Base-by-base conservation (phyloP, 2,329 filamentous ascomycete species). In the Aspergillus quadricinctus region DNA sequence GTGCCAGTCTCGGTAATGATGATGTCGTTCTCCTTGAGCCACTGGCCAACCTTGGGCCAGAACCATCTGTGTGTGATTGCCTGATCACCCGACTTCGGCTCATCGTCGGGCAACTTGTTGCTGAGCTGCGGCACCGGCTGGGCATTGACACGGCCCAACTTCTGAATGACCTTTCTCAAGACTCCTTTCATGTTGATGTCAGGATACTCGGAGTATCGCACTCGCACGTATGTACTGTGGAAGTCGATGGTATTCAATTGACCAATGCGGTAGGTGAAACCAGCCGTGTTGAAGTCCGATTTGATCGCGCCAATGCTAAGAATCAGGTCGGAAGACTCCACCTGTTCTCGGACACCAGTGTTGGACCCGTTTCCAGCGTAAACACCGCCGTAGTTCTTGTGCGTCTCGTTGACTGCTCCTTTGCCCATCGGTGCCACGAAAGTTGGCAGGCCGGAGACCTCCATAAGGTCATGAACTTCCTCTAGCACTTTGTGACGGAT, bases 371-470 rank as follows among this genome's bases (percentile, higher is more conserved):
- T 82, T n/a, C 92, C 92, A 8, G 88, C 88, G 71, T 96, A 95
- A 4, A 96, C 89, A 61, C 92, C 92, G 23, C 89, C 89, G 64
- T 88, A 96, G 66, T 84, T 88, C n/a, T 81, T 78, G 49, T 88
- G 81, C 1, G 82, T 83, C 73, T 96, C 91, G 66, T 94, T 83
- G 49, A 96, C 83, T 21, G 89, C 88, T 19, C 90, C 84, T 76
- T 96, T 96, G 49, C 91, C 91, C 88, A 95, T 95, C 2, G 91
- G 90, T 0, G 90, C 88, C n/a, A 92, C 89, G 65, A 94, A 95
- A 0, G 89, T 88, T 4, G 92, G 91, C 7, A 96, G 78, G 3
- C 84, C 80, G 1, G 89, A 89, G 72, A 87, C 89, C 58, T 87
- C 79, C 52, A 95, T 78, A 17, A 96, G 78, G 7, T 83, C 82